Percentiles rank a stretch among this genome's conserved stretches.
Conservation (phyloP, 768 basidiomycete species). For the Kockovaella imperatae region DNA sequence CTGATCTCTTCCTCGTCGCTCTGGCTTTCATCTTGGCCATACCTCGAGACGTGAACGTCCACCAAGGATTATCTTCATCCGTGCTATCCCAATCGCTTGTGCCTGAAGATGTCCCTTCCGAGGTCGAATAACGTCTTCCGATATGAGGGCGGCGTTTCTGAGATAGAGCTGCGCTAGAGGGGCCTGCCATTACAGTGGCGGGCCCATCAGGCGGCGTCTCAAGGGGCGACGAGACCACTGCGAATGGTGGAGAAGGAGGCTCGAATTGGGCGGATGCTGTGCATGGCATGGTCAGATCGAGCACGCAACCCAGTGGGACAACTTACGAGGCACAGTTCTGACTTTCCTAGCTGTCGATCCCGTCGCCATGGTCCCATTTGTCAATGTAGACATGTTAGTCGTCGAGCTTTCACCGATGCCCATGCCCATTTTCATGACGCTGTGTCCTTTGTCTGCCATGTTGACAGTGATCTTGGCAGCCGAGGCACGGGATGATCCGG, state of each 20-base stretch:
- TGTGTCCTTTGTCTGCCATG: too few species aligned
- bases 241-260: conserved; percentile 23
- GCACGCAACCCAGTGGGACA: background rate
- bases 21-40: conserved; percentile 28
- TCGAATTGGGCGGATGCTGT: conserved; percentile 28
- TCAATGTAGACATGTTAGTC: too few species aligned
- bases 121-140: too few species aligned
- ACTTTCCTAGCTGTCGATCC: too few species aligned
- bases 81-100: conserved; percentile 4
- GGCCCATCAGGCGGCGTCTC: background rate
- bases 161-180: background rate
- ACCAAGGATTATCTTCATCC: conserved; percentile 31
- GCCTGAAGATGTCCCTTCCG: conserved; percentile 11
- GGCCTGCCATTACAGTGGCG: background rate
- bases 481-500: too few species aligned
- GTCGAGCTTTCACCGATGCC: too few species aligned
- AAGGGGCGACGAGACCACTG: conserved; percentile 1
- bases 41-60: conserved; percentile 31
- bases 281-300: background rate
- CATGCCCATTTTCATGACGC: too few species aligned
- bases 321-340: conserved; percentile 35
- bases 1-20: conserved; percentile 5
- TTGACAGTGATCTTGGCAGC: too few species aligned
- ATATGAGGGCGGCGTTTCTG: too few species aligned
- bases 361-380: too few species aligned